Evolutionary conservation across 768 basidiomycete species (phyloP).

Genomic region (Brasilioporus rufonigricans): DNA sequence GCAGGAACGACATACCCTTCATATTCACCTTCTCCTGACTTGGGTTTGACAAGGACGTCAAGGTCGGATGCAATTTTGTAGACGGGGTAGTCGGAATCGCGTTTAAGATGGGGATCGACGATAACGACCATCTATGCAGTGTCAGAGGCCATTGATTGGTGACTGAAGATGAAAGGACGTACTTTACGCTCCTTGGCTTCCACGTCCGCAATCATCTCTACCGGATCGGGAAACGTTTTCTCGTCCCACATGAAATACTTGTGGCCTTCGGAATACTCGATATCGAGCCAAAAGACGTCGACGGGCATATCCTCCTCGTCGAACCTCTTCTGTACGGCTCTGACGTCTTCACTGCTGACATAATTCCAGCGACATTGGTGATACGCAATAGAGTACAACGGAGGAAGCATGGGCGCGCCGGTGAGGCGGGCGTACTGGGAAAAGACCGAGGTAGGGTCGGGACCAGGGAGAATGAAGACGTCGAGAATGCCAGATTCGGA

Average conservation of each 20-base stretch:
- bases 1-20: too few relatives aligned
- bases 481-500: conserved; percentile 97
- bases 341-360: conserved; percentile 82
- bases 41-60: conserved; percentile 79
- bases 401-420: conserved; percentile 84
- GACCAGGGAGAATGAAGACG: conserved; percentile 90
- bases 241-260: conserved; percentile 98
- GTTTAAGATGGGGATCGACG: conserved; percentile 94
- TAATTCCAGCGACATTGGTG: conserved; percentile 99
- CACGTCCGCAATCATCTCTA: conserved; percentile 89
- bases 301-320: conserved; percentile 95
- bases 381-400: conserved; percentile 88
- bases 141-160: neutral
- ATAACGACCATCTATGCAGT: conserved; percentile 89
- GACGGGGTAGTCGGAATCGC: conserved; percentile 71
- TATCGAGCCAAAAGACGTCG: conserved; percentile 97
- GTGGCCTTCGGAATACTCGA: conserved; percentile 91
- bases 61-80: conserved; percentile 82
- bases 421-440: conserved; percentile 83
- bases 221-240: conserved; percentile 90
- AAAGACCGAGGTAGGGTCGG: conserved; percentile 79
- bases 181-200: conserved; percentile 86
- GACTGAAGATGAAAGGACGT: neutral
- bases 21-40: conserved; percentile 78
- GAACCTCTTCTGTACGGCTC: conserved; percentile 80